Evolutionary conservation across 441 rosid species (phyloP).

Genomic region (Croton laevigatus): DNA sequence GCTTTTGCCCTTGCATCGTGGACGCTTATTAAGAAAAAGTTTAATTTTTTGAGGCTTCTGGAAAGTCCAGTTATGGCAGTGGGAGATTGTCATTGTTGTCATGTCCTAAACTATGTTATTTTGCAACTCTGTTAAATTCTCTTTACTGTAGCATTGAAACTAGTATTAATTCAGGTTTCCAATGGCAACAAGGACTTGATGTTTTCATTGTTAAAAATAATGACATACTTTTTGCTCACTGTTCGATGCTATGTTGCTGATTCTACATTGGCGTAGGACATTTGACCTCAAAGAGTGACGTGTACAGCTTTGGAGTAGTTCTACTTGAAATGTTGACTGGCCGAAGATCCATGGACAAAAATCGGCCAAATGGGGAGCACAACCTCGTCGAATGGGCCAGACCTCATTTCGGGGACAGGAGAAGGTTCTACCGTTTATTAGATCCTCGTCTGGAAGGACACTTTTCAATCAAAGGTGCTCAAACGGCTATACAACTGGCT

Average conservation of each 20-base stretch:
- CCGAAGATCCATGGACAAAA: conserved; percentile 38
- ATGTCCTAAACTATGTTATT: not conserved
- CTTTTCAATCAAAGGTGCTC: conserved; percentile 39
- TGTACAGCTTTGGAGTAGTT: conserved; percentile 51
- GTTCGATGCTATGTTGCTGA: conserved; percentile 1
- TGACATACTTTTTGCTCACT: not conserved
- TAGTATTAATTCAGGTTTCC: not conserved
- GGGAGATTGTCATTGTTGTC: not conserved
- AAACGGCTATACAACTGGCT: conserved; percentile 34
- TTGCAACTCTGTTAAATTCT: not conserved
- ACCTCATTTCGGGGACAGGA: conserved; percentile 35
- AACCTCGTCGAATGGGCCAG: conserved; percentile 47
- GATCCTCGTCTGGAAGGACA: conserved; percentile 44
- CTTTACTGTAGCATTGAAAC: no score
- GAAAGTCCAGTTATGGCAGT: not conserved
- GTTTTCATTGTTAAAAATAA: not conserved
- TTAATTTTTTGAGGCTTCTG: not conserved
- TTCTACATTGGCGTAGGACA: conserved; percentile 33
- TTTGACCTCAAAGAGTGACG: conserved; percentile 48
- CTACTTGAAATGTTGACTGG: conserved; percentile 50
- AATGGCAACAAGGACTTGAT: not conserved
- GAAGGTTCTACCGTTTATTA: conserved; percentile 31
- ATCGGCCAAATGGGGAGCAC: conserved; percentile 38
- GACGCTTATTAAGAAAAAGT: not conserved
- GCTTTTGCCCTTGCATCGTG: not conserved